Evolutionary conservation across 306 rosid genomes (phyloP).

Genomic region (Cucumis sativus): DNA sequence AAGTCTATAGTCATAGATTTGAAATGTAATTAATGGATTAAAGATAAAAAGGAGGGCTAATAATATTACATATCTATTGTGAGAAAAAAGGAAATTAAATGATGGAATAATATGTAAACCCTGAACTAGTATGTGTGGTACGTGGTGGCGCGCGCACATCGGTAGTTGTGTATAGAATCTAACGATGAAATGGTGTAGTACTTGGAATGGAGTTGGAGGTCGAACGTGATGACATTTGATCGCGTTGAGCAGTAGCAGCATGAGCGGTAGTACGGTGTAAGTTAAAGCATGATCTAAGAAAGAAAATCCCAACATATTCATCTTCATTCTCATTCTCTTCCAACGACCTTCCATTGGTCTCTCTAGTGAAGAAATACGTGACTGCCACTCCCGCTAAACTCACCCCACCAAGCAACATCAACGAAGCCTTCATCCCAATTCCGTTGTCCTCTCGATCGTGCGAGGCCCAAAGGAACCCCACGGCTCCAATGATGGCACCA

Average conservation of each 20-base stretch:
- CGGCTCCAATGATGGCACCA: slow-evolving; percentile 62
- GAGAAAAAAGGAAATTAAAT: too few species aligned
- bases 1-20: too few species aligned
- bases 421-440: slow-evolving; percentile 30
- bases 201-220: too few species aligned
- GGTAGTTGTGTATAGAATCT: too few species aligned
- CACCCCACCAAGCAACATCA: slow-evolving; percentile 47
- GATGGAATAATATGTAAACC: too few species aligned
- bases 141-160: too few species aligned
- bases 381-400: slow-evolving; percentile 41
- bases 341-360: slow-evolving; percentile 55
- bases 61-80: too few species aligned
- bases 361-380: slow-evolving; percentile 47
- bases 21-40: too few species aligned
- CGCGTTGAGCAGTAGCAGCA: not conserved
- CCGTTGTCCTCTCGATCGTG: not conserved
- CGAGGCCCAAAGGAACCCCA: slow-evolving; percentile 54
- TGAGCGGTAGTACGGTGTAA: not conserved
- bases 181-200: too few species aligned
- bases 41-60: too few species aligned
- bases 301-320: not conserved
- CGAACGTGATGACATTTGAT: too few species aligned
- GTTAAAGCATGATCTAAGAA: not conserved
- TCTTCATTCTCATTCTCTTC: slow-evolving; percentile 57
- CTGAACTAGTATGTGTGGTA: too few species aligned